A percentile compares a stretch with the other conserved stretches of the same genome.
Conservation (phyloP, 164 flowering plant species). For the Kingdonia uniflora region DNA sequence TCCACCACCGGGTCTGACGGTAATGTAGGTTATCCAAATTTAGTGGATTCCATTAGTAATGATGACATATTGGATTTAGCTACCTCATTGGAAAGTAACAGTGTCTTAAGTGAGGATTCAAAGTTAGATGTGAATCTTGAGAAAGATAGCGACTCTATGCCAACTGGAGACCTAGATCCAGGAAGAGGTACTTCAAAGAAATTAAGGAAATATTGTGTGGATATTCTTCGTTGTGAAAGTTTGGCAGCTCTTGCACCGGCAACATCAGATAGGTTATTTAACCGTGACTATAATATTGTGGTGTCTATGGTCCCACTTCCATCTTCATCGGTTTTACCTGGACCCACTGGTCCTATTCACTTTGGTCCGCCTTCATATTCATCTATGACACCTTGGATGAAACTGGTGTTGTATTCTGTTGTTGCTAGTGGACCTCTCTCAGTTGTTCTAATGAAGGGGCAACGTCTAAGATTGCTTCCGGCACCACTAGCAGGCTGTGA, state of each 20-base stretch:
- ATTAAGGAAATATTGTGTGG: slow-evolving; percentile 63
- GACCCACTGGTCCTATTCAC: slow-evolving; percentile 82
- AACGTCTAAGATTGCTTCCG: slow-evolving; percentile 84
- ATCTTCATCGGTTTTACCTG: slow-evolving; percentile 79
- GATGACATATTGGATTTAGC: slow-evolving; percentile 17
- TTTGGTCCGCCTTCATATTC: slow-evolving; percentile 94
- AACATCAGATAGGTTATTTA: slow-evolving; percentile 76
- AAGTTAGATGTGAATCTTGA: slow-evolving; percentile 18
- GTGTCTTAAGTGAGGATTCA: slow-evolving; percentile 18
- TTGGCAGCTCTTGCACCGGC: slow-evolving; percentile 79
- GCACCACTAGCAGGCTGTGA: slow-evolving; percentile 93
- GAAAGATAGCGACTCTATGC: slow-evolving; percentile 27
- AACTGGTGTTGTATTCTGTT: slow-evolving; percentile 70
- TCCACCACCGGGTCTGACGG: slow-evolving; percentile 6
- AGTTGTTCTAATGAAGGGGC: slow-evolving; percentile 96
- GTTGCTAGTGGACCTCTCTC: slow-evolving; percentile 76
- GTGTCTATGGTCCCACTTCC: slow-evolving; percentile 97
- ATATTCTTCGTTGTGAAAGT: slow-evolving; percentile 97
- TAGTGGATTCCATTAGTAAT: slow-evolving; percentile 10
- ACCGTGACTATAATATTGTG: slow-evolving; percentile 85
- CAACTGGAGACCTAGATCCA: slow-evolving; percentile 23
- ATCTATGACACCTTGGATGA: slow-evolving; percentile 98
- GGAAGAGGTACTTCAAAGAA: slow-evolving; percentile 30
- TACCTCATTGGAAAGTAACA: slow-evolving; percentile 16
- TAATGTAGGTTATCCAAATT: slow-evolving; percentile 14